Evolutionary conservation across 495 filamentous ascomycete genomes (phyloP).

Genomic region (Talaromyces thailandensis): DNA sequence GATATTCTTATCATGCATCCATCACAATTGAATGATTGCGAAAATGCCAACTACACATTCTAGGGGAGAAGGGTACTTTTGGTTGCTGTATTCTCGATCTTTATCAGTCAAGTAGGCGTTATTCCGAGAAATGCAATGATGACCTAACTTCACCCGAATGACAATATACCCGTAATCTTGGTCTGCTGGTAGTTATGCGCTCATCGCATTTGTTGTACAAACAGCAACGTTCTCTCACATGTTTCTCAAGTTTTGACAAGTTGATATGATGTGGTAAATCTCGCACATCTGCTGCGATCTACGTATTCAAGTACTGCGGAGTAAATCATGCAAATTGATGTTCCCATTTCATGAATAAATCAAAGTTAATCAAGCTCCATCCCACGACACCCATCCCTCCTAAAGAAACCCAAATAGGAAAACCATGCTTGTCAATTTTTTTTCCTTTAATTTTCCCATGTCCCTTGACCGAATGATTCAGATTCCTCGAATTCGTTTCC

Average conservation of each 20-base stretch:
- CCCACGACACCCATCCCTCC: background rate
- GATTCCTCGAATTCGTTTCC: background rate
- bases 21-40: background rate
- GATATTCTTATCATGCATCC: background rate
- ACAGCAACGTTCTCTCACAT: too few relatives aligned
- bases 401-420: background rate
- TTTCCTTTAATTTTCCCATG: background rate
- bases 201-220: background rate
- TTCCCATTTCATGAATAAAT: background rate
- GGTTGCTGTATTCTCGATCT: background rate
- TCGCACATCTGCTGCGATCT: background rate
- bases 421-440: background rate
- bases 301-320: background rate
- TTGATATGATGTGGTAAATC: too few relatives aligned
- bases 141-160: background rate
- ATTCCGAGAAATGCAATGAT: background rate
- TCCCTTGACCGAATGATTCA: background rate
- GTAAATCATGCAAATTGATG: background rate
- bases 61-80: background rate
- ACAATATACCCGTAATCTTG: background rate
- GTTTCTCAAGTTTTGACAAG: too few relatives aligned
- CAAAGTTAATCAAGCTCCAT: background rate
- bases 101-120: background rate
- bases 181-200: background rate
- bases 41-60: background rate